Percentiles rank a stretch among this genome's conserved stretches.
Evolutionary conservation across 2,329 filamentous ascomycete species (phyloP).

Genomic region (Penicillium paneum): DNA sequence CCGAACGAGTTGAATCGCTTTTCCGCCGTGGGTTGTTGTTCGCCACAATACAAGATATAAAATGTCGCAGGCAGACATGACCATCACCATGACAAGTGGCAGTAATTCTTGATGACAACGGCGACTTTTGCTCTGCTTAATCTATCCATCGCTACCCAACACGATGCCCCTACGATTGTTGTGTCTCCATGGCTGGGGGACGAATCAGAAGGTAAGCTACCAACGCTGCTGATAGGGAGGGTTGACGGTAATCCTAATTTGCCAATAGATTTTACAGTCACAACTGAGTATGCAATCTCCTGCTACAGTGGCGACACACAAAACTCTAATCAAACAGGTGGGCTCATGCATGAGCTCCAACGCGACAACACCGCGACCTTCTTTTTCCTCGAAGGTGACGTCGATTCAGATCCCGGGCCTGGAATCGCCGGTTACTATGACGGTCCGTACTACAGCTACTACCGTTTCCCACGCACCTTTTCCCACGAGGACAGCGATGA

Average conservation of each 20-base stretch:
- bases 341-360: constrained; percentile 27
- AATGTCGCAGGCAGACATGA: not conserved
- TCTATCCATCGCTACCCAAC: not conserved
- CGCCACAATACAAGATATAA: not conserved
- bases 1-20: not conserved
- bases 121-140: not conserved
- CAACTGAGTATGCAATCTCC: constrained; percentile 25
- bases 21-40: not conserved
- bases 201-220: constrained; percentile 26
- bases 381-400: constrained; percentile 29
- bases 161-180: constrained; percentile 31
- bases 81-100: not conserved
- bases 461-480: constrained; percentile 28
- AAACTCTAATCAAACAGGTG: constrained; percentile 16
- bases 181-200: constrained; percentile 36
- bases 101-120: not conserved
- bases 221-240: not conserved
- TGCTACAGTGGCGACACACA: not conserved
- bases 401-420: constrained; percentile 28
- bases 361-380: constrained; percentile 31
- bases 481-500: constrained; percentile 21
- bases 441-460: constrained; percentile 34
- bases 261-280: constrained; percentile 27
- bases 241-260: constrained; percentile 2
- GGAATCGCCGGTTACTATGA: constrained; percentile 32